These are phyloP conservation scores for Flaveria linearis DNA, from an alignment of 129 eudicot species.

Conservation along the genomic window DNA sequence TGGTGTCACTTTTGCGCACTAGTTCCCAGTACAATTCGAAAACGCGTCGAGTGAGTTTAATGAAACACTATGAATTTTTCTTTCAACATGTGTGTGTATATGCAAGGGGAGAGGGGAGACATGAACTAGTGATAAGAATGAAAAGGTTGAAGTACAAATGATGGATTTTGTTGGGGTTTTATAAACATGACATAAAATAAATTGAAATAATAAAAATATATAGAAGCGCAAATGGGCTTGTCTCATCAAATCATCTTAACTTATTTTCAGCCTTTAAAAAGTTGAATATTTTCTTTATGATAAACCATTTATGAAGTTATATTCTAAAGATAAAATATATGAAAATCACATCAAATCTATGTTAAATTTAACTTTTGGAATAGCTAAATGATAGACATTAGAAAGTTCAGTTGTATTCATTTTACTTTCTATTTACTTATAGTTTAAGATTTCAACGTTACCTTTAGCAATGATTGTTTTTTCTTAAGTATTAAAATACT, in stretches of 20 bases:
- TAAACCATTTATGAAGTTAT: neutral
- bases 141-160: constrained; percentile 24
- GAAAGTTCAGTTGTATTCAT: constrained; percentile 20
- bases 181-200: constrained; percentile 19
- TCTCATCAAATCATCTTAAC: neutral
- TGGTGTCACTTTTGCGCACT: neutral
- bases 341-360: constrained; percentile 10
- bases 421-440: constrained; percentile 28
- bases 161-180: constrained; percentile 26
- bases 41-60: no score
- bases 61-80: neutral
- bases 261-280: neutral
- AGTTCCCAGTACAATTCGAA: no score
- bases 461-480: neutral
- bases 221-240: constrained; percentile 12
- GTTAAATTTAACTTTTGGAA: constrained; percentile 11
- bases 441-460: constrained; percentile 33
- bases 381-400: constrained; percentile 6
- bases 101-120: constrained; percentile 13
- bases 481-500: neutral
- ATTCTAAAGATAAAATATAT: neutral
- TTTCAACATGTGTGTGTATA: neutral
- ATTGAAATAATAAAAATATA: neutral
- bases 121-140: constrained; percentile 5
- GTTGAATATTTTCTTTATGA: neutral